These are phyloP conservation scores for Pythium apleroticum DNA, from an alignment of 352 stramenopile species.

Conservation along the genomic window DNA sequence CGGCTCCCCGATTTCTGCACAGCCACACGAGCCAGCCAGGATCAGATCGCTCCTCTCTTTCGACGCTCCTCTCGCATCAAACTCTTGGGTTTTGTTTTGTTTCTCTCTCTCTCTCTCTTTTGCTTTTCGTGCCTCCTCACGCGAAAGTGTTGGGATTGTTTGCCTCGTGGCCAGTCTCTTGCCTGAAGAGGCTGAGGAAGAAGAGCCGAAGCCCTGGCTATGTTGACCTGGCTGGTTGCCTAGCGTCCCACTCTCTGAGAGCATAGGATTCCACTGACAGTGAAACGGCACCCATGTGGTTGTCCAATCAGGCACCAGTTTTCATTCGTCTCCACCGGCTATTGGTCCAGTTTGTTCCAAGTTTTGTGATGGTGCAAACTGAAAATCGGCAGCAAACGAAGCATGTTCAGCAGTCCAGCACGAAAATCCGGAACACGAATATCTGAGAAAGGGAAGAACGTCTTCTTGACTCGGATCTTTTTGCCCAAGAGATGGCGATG, in stretches of 20 bases:
- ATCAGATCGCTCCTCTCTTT: constrained; percentile 27
- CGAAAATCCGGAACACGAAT: not conserved
- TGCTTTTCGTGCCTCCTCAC: not conserved
- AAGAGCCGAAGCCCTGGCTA: constrained; percentile 2
- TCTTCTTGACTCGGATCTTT: constrained; percentile 7
- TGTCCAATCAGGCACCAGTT: constrained; percentile 23
- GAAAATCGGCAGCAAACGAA: not conserved
- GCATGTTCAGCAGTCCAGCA: not conserved
- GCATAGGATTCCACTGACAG: constrained; percentile 16
- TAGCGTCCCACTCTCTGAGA: constrained; percentile 15
- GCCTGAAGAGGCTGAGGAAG: not conserved
- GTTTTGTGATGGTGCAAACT: not conserved
- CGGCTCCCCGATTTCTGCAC: constrained; percentile 23
- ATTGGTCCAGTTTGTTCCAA: constrained; percentile 14
- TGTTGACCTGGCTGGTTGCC: not conserved
- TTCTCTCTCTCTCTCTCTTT: constrained; percentile 9
- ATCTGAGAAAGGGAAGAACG: constrained; percentile 9
- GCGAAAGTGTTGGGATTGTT: not conserved
- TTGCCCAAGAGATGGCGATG: not conserved
- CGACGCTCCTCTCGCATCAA: constrained; percentile 24
- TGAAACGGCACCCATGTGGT: constrained; percentile 26
- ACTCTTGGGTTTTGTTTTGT: constrained; percentile 1
- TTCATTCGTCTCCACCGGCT: constrained; percentile 1
- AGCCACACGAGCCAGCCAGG: not conserved
- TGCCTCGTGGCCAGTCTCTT: not conserved